Evolutionary conservation across 805 yeast genomes (phyloP).

Genomic region (Candida ipomoeae): DNA sequence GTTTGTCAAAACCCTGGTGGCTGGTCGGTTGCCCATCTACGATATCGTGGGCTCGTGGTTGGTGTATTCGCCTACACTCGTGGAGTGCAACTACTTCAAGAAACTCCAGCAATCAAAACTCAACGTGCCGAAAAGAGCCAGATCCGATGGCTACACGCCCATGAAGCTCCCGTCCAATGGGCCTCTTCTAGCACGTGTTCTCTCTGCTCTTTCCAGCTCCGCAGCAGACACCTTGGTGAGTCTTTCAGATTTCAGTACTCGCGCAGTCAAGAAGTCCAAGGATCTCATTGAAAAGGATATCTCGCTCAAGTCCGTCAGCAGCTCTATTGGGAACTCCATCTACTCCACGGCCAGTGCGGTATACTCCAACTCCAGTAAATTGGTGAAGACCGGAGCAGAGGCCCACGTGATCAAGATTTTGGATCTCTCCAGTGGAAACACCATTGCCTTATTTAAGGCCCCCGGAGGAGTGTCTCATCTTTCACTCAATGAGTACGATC

Average conservation of each 20-base stretch:
- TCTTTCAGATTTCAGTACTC: constrained; percentile 47
- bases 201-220: constrained; percentile 46
- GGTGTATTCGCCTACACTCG: constrained; percentile 41
- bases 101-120: constrained; percentile 16
- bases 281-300: constrained; percentile 20
- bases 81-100: constrained; percentile 25
- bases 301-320: constrained; percentile 28
- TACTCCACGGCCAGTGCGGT: constrained; percentile 34
- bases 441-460: constrained; percentile 46
- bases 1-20: constrained; percentile 28
- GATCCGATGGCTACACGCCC: constrained; percentile 32
- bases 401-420: constrained; percentile 42
- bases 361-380: constrained; percentile 12
- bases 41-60: constrained; percentile 50
- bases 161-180: constrained; percentile 41
- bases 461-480: constrained; percentile 60
- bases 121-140: constrained; percentile 11
- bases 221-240: constrained; percentile 50
- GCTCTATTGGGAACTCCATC: constrained; percentile 29
- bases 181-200: constrained; percentile 45
- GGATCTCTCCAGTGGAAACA: constrained; percentile 42
- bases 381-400: constrained; percentile 11
- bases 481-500: constrained; percentile 59
- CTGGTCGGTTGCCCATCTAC: constrained; percentile 39
- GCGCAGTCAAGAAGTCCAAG: constrained; percentile 36